Evolutionary conservation across 2,329 filamentous ascomycete genomes (phyloP), one percentile per base, ranked within the genome.

Genomic region (Pestalotiopsis sp.): DNA sequence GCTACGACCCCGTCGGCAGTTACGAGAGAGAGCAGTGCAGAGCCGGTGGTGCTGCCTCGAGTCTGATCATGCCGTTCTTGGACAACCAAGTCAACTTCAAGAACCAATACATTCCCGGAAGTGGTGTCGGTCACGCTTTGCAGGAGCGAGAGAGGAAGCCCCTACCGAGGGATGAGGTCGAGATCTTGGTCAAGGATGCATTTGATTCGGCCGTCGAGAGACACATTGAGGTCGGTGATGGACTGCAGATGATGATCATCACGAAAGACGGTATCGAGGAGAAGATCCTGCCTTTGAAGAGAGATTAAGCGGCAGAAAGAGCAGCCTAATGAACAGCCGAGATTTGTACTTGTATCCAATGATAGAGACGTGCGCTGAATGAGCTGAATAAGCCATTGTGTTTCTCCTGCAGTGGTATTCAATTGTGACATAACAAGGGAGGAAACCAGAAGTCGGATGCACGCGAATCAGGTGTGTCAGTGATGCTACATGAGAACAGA

Each of bases 41-140:
- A 73, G 95, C 96, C 45, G 96, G 93, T 57, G 96, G 96, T 76
- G 95, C 96, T 14, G 95, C 95, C 23, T 92, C 94, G 66, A 96
- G 93, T 77, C 84, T 99, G 81, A 99, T 99, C 83, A 99, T 98
- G 93, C 96, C 96, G 1, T 99, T 99, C 87, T 84, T 99, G 78
- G 96, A 99, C 82, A 99, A 99, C 82, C 97, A 99, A 84, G 96
- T 99, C 85, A 98, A 98, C 85, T 95, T 95, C 87, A 99, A 98
- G 89, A 99, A 99, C 81, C 95, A 98, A 85, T 97, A 97, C 80
- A 87, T 96, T 68, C 94, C 95, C 12, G 93, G 92, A 61, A 95
- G 93, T 75, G 94, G 94, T 68, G 88, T 89, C 70, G 95, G 95
- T 58, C 93, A 97, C 81, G 91, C 91, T 66, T 84, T 98, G 75